These are phyloP conservation scores for Kwoniella pini DNA, from an alignment of 768 basidiomycete genomes.

Conservation along the genomic window DNA sequence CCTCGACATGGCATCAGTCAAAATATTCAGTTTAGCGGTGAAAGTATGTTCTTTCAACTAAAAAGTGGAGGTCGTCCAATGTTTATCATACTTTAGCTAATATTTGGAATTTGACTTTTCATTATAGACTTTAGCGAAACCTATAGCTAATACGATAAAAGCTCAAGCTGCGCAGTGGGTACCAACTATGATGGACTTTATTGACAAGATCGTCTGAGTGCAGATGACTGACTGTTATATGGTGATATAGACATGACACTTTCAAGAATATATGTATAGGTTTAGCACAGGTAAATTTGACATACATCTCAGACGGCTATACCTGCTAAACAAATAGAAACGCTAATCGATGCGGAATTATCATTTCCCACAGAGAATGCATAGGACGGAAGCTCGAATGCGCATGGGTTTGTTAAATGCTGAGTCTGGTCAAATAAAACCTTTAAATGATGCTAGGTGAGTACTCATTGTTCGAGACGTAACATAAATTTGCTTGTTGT, in stretches of 20 bases:
- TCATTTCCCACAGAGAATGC: conserved; percentile 49
- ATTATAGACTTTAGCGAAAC: conserved; percentile 51
- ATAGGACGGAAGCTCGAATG: conserved; percentile 52
- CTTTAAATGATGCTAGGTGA: conserved; percentile 52
- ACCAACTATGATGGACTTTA: neutral
- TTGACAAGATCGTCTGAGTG: too few species aligned
- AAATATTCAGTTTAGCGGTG: conserved; percentile 53
- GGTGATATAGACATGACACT: conserved; percentile 42
- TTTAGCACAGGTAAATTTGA: conserved; percentile 52
- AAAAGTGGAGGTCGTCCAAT: conserved; percentile 12
- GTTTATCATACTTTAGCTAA: neutral
- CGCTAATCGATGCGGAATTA: neutral
- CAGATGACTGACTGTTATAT: neutral
- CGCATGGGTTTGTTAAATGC: conserved; percentile 49
- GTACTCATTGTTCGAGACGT: conserved; percentile 1
- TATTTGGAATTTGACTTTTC: too few species aligned
- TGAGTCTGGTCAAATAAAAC: conserved; percentile 50
- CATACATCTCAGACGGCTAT: too few species aligned
- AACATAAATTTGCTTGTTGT: too few species aligned
- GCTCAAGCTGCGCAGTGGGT: conserved; percentile 51
- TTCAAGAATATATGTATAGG: conserved; percentile 53
- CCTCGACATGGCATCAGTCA: conserved; percentile 50
- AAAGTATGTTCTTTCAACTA: conserved; percentile 33
- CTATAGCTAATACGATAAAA: conserved; percentile 53
- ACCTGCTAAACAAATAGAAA: too few species aligned